Percentiles rank a stretch among this genome's conserved stretches.
Conservation (phyloP, 345 rosid genomes). For the Raphanus sativus region DNA sequence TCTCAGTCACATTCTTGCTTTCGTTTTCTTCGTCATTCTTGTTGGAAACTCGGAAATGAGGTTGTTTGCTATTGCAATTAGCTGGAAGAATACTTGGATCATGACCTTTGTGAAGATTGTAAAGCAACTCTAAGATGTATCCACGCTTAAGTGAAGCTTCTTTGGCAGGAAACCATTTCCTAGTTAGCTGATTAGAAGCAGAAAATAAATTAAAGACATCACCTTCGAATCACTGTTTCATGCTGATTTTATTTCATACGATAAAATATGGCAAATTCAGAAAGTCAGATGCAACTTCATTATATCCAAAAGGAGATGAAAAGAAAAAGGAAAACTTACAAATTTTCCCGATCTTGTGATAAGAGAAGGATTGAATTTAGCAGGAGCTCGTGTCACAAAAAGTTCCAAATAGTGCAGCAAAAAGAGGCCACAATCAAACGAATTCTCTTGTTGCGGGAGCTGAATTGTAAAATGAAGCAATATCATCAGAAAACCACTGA, state of each 20-base stretch:
- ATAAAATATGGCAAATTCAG: background rate
- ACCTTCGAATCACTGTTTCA: conserved; percentile 2
- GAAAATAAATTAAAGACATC: background rate
- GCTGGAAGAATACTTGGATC: conserved; percentile 40
- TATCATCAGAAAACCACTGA: conserved; percentile 17
- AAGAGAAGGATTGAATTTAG: conserved; percentile 59
- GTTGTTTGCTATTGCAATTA: conserved; percentile 36
- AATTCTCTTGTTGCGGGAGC: conserved; percentile 96
- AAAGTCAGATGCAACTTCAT: conserved; percentile 12
- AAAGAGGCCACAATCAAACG: conserved; percentile 92
- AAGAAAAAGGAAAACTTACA: conserved; percentile 50
- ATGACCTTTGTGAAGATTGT: conserved; percentile 56
- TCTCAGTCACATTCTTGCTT: conserved; percentile 39
- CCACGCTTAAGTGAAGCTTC: conserved; percentile 86
- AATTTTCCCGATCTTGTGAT: conserved; percentile 50
- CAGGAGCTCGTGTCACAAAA: conserved; percentile 72
- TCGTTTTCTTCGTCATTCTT: conserved; percentile 42
- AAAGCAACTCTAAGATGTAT: conserved; percentile 60
- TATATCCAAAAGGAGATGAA: background rate
- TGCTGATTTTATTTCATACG: conserved; percentile 5
- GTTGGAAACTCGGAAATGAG: conserved; percentile 35
- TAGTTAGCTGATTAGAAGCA: conserved; percentile 57
- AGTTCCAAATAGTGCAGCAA: conserved; percentile 86
- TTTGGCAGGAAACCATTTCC: conserved; percentile 76
- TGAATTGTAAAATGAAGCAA: conserved; percentile 39